These are phyloP conservation scores for Zopfia rhizophila DNA, from an alignment of 2,329 filamentous ascomycete genomes.

Conservation along the genomic window DNA sequence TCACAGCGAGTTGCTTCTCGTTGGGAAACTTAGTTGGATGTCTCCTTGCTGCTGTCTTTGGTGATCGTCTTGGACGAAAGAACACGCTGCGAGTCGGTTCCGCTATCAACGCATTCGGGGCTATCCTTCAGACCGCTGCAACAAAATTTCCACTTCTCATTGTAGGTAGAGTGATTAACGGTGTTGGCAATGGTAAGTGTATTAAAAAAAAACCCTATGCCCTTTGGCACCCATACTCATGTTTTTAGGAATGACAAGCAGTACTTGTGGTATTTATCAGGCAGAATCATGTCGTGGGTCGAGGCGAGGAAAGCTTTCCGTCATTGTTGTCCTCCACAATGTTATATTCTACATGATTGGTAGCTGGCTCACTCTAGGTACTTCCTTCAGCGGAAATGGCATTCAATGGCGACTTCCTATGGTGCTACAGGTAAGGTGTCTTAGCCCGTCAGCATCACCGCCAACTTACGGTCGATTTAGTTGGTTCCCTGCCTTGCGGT, in stretches of 20 bases:
- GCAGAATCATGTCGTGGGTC: slow-evolving; percentile 22
- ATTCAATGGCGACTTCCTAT: slow-evolving; percentile 27
- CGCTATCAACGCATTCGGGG: slow-evolving; percentile 24
- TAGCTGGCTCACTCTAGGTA: slow-evolving; percentile 24
- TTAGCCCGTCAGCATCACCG: neutral
- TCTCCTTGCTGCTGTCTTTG: slow-evolving; percentile 26
- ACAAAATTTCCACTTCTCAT: slow-evolving; percentile 21
- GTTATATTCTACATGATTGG: slow-evolving; percentile 29
- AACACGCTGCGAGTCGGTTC: slow-evolving; percentile 29
- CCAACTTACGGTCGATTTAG: slow-evolving; percentile 46
- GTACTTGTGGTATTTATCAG: slow-evolving; percentile 25
- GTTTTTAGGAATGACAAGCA: slow-evolving; percentile 17
- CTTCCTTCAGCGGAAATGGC: slow-evolving; percentile 15
- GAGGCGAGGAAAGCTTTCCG: slow-evolving; percentile 26
- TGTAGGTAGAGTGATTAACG: slow-evolving; percentile 24
- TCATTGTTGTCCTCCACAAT: slow-evolving; percentile 28
- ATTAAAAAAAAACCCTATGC: neutral
- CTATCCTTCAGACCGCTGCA: slow-evolving; percentile 28
- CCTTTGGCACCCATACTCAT: neutral
- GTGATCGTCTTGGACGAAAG: slow-evolving; percentile 30
- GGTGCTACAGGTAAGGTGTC: slow-evolving; percentile 18
- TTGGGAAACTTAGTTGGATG: slow-evolving; percentile 30
- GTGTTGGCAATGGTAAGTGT: slow-evolving; percentile 23
- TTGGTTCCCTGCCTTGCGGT: slow-evolving; percentile 51
- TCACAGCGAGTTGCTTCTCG: slow-evolving; percentile 35